Conservation (phyloP, 306 rosid genomes). For the Coriaria nepalensis region DNA sequence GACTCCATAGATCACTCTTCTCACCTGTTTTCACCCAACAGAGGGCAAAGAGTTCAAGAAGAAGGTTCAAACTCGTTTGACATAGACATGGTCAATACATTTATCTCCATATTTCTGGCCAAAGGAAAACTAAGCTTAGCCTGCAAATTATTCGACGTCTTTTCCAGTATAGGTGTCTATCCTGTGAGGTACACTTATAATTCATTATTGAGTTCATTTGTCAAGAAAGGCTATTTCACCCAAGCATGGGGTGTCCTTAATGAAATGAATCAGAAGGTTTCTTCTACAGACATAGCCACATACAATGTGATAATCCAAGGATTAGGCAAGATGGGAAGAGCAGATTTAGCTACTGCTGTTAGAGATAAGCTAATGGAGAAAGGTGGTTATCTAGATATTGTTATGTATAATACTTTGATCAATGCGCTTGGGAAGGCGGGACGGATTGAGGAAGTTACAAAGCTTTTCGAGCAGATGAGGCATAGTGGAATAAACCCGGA, state of each 20-base stretch:
- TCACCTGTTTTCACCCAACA: slow-evolving; percentile 29
- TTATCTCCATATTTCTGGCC: slow-evolving; percentile 68
- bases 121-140: slow-evolving; percentile 81
- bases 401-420: slow-evolving; percentile 85
- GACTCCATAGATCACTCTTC: slow-evolving; percentile 22
- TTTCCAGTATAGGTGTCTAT: slow-evolving; percentile 49
- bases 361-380: slow-evolving; percentile 63
- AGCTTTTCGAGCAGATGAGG: slow-evolving; percentile 72
- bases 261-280: slow-evolving; percentile 68
- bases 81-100: slow-evolving; percentile 76
- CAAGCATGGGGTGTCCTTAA: slow-evolving; percentile 62
- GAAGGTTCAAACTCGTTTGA: slow-evolving; percentile 48
- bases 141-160: slow-evolving; percentile 83
- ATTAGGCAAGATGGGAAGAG: slow-evolving; percentile 86
- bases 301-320: slow-evolving; percentile 89
- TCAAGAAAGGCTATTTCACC: slow-evolving; percentile 73
- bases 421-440: slow-evolving; percentile 84
- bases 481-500: slow-evolving; percentile 72
- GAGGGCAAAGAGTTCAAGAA: slow-evolving; percentile 54
- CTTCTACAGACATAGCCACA: slow-evolving; percentile 75
- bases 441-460: slow-evolving; percentile 56
- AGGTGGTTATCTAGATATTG: slow-evolving; percentile 86
- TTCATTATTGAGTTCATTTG: slow-evolving; percentile 80
- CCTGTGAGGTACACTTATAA: slow-evolving; percentile 73
- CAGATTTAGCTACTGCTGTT: slow-evolving; percentile 78